Percentiles rank a stretch among this genome's conserved stretches.
phyloP scores from a whole-genome alignment of 73 alveolate genomes.

The Blepharisma stoltei region DNA sequence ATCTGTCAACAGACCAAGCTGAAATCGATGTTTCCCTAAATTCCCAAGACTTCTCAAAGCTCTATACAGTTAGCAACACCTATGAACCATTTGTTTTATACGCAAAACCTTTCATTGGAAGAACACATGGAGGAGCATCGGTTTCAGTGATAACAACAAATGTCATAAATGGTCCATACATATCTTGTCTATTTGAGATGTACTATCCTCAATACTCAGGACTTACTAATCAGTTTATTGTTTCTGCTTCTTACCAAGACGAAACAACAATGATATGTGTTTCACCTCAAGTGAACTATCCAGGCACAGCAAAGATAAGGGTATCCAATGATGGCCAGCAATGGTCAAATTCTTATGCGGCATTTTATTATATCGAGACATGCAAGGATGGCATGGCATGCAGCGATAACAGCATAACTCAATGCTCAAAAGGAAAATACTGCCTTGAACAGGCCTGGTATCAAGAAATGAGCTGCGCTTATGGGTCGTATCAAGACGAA shows the following conservation, averaged over 20 bases:
- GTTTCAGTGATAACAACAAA: neutral
- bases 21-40: neutral
- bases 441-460: constrained; percentile 18
- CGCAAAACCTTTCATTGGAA: neutral
- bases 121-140: constrained; percentile 24
- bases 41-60: constrained; percentile 1
- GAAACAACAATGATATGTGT: neutral
- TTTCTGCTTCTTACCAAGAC: neutral
- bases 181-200: constrained; percentile 17
- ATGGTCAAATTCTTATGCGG: neutral
- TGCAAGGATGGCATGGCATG: constrained; percentile 17
- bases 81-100: neutral
- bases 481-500: constrained; percentile 46
- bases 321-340: constrained; percentile 1
- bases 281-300: neutral
- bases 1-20: neutral
- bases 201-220: neutral
- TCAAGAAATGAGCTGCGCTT: constrained; percentile 35
- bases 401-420: neutral
- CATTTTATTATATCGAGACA: neutral
- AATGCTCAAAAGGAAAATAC: constrained; percentile 16
- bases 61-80: neutral
- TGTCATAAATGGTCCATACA: neutral
- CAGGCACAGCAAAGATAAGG: constrained; percentile 16
- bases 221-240: neutral